Base-by-base conservation (phyloP, 306 rosid genomes). In the Gastrolobium villosum region DNA sequence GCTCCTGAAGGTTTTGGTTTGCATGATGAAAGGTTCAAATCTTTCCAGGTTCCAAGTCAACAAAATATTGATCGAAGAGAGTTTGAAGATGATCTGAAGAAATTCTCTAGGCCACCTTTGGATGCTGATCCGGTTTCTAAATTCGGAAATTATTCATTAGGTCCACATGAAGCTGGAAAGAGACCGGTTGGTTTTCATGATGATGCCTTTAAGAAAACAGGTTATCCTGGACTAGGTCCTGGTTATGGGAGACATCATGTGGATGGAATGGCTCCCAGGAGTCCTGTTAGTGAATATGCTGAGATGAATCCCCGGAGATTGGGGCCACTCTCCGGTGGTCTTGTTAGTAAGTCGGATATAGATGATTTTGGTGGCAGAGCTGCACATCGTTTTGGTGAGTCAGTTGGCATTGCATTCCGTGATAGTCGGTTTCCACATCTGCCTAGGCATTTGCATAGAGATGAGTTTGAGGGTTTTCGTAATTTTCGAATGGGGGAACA, bases 311-410 rank as follows among this genome's bases (percentile, higher is more conserved):
- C 88, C 13, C 85, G 84, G 66, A 83, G 87, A 55, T 28, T 81
- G 66, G 85, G 83, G 1, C 32, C 74, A 65, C 90, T 82, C 77
- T 82, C 88, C 87, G 86, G 89, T 56, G 88, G 92, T 43, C 86
- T 71, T 79, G 77, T 63, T 70, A 76, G 89, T 60, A 84, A 82
- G 66, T 65, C 87, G 0, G 80, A 84, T 14, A 75, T 74, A 26
- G 91, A 95, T 76, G 97, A 95, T 80, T 84, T 89, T 87, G 96
- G 88, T 82, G 91, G 92, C 39, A 89, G 97, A 67, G 91, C 83
- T 77, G 82, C 87, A 11, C 86, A 52, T 74, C 92, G 81, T 8
- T 87, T 89, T 74, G 95, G 94, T 77, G 96, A 87, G 46, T 84
- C 93, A 39, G 77, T 10, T 81, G 88, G 83, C 53, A 64, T 78